A percentile compares a stretch with the other conserved stretches of the same genome.
These are phyloP conservation scores for Penicillium sp. DNA, from an alignment of 2,329 filamentous ascomycete genomes.

Conservation along the genomic window DNA sequence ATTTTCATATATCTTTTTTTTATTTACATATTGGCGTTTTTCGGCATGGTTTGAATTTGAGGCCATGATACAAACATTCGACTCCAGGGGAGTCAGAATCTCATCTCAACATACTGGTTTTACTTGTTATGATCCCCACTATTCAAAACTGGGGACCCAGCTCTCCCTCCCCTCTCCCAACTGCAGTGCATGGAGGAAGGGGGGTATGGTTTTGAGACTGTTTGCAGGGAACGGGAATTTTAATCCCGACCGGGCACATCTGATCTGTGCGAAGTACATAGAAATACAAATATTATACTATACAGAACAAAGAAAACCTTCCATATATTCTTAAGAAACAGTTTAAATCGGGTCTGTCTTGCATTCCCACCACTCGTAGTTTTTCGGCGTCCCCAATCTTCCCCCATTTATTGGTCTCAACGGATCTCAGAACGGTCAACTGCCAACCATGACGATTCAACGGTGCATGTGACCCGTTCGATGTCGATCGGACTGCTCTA, in stretches of 20 bases:
- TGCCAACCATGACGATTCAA: conserved; percentile 14
- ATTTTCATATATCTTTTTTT: not conserved
- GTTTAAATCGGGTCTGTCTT: too few species aligned
- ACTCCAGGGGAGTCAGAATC: conserved; percentile 2
- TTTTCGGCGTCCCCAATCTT: not conserved
- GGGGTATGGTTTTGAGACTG: not conserved
- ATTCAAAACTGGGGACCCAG: conserved; percentile 4
- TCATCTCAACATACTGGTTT: conserved; percentile 14
- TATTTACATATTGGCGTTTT: conserved; percentile 21
- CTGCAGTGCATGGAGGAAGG: not conserved
- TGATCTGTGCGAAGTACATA: conserved; percentile 16
- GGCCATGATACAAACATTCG: conserved; percentile 2
- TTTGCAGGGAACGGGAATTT: conserved; percentile 10
- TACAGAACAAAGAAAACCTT: not conserved
- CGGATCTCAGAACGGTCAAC: not conserved
- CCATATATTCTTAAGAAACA: not conserved
- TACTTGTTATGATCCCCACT: not conserved
- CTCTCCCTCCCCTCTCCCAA: conserved; percentile 18
- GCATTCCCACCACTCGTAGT: not conserved
- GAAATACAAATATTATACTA: not conserved
- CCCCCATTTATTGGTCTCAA: not conserved
- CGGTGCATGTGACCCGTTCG: conserved; percentile 28
- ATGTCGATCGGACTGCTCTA: conserved; percentile 8
- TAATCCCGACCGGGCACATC: conserved; percentile 13
- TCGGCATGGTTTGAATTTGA: conserved; percentile 10